These are phyloP conservation scores for Russula lepida DNA, from an alignment of 768 basidiomycete genomes.

Conservation along the genomic window DNA sequence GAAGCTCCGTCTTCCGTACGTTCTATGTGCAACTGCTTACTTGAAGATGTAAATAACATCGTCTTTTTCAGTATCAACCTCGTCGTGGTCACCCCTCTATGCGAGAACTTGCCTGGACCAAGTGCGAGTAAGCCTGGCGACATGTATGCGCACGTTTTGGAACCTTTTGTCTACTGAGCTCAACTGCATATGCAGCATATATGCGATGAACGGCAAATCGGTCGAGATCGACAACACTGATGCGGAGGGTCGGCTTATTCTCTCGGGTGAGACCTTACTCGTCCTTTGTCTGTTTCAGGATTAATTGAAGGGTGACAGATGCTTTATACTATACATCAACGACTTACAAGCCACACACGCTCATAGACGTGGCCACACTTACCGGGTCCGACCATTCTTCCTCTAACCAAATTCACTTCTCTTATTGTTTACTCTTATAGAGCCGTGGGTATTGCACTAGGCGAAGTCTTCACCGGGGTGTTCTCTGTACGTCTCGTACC, in stretches of 20 bases:
- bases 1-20: slow-evolving; percentile 71
- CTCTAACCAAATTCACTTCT: neutral
- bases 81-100: slow-evolving; percentile 61
- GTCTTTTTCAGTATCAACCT: slow-evolving; percentile 53
- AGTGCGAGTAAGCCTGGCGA: slow-evolving; percentile 71
- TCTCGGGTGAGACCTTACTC: slow-evolving; percentile 44
- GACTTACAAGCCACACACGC: slow-evolving; percentile 68
- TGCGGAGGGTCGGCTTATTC: slow-evolving; percentile 70
- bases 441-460: slow-evolving; percentile 64
- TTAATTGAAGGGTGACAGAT: slow-evolving; percentile 36
- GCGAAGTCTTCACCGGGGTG: slow-evolving; percentile 69
- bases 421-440: slow-evolving; percentile 31
- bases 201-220: slow-evolving; percentile 84
- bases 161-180: neutral
- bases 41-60: neutral
- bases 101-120: slow-evolving; percentile 79
- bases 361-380: slow-evolving; percentile 83
- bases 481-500: slow-evolving; percentile 49
- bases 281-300: neutral
- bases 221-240: slow-evolving; percentile 86
- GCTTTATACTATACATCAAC: slow-evolving; percentile 78
- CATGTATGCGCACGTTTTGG: slow-evolving; percentile 40
- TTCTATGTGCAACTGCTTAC: slow-evolving; percentile 8
- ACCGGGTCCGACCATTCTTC: slow-evolving; percentile 46
- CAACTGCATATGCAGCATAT: slow-evolving; percentile 40